Base-by-base conservation (phyloP, 2,329 filamentous ascomycete species). In the Talaromyces rugulosus region DNA sequence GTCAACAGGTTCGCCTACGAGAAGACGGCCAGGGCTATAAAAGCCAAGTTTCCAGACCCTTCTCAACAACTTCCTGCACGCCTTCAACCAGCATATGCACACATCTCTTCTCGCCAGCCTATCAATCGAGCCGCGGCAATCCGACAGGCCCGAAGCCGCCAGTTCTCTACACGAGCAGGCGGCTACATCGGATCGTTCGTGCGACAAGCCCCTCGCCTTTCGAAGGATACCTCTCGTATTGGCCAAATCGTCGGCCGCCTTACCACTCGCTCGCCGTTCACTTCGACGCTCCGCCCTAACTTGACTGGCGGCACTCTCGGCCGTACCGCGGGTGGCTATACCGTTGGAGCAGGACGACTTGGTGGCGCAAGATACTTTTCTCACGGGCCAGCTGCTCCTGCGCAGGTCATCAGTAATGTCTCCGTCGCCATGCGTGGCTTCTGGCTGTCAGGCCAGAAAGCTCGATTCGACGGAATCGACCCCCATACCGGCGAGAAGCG, bases 331-430 rank as follows among this genome's bases (percentile, higher is more conserved):
- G 92, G 94, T 66, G 95, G 95, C n/a, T 99, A 99, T 66, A 79
- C 91, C 44, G 78, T 83, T 61, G 91, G 91, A 33, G 85, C 87
- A 56, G 89, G 88, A 34, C 83, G 87, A 54, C 75, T 86, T 62
- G 87, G 90, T 67, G 90, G 89, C 52, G 87, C 88, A 28, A 85
- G 94, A 67, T 94, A 94, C 80, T 98, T 98, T 78, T 96, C 92
- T 1, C 93, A 97, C 77, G 86, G 87, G 0, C 92, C 94, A 1
- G 89, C 91, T 9, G 86, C 89, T 7, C 92, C 92, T 44, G 92
- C 93, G 1, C 91, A 98, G 74, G 92, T 98, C 54, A 86, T 98
- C 58, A 90, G 95, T 75, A 96, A 96, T 76, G 94, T 97, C n/a
- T 96, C 92, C 12, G 88, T 92, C 68, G 95, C 92, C 5, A 88